Evolutionary conservation across 2,329 filamentous ascomycete species (phyloP).

Genomic region (Aphanoascus verrucosus): DNA sequence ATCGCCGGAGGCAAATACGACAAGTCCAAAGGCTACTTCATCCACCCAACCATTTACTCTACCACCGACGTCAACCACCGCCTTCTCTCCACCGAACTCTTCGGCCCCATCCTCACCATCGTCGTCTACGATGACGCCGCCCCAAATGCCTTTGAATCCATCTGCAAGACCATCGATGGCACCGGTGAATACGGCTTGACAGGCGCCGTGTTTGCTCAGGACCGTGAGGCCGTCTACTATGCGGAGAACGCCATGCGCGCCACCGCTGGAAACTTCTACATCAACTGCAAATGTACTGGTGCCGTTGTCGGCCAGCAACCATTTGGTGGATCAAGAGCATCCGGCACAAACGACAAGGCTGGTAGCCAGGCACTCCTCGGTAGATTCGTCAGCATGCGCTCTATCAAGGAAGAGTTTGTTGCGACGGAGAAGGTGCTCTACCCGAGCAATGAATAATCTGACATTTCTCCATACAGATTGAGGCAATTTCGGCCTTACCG

Average conservation of each 20-base stretch:
- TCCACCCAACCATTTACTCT: conserved; percentile 72
- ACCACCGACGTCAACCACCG: conserved; percentile 63
- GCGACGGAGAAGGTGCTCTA: conserved; percentile 54
- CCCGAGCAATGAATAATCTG: conserved; percentile 54
- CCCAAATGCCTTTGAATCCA: conserved; percentile 49
- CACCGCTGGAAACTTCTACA: conserved; percentile 35
- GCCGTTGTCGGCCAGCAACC: conserved; percentile 64
- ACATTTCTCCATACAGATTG: neutral
- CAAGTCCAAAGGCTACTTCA: conserved; percentile 66
- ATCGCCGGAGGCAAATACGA: conserved; percentile 69
- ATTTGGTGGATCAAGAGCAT: conserved; percentile 57
- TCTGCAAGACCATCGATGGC: conserved; percentile 42
- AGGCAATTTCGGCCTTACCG: neutral
- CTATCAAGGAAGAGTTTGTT: conserved; percentile 66
- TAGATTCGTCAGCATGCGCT: conserved; percentile 56
- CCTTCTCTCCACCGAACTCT: conserved; percentile 67
- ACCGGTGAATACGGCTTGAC: conserved; percentile 36
- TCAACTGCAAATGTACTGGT: conserved; percentile 48
- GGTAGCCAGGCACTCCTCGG: conserved; percentile 54
- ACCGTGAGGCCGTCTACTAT: conserved; percentile 27
- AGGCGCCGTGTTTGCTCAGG: conserved; percentile 35
- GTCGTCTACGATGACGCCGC: conserved; percentile 69
- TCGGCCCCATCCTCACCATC: conserved; percentile 64
- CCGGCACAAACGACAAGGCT: conserved; percentile 64
- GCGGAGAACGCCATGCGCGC: conserved; percentile 31